Evolutionary conservation across 2,329 filamentous ascomycete genomes (phyloP), one percentile per base, ranked within the genome.

Genomic region (Pseudogymnoascus sp.): DNA sequence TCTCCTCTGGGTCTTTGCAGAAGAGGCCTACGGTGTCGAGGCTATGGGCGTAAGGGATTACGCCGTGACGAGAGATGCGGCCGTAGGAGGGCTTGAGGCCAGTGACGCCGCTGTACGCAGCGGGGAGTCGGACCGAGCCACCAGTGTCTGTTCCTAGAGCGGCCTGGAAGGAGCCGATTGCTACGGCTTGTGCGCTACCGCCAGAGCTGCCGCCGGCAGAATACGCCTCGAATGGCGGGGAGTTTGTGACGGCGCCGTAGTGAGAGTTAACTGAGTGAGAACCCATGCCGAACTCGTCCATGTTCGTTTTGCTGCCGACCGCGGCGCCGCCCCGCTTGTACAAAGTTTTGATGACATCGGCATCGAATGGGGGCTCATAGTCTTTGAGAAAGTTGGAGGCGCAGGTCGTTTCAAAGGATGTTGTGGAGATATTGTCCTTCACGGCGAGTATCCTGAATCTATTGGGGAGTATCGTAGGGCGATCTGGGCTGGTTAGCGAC

Each of bases 231-330:
- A 64, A 77, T 62, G 18, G 71, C 63, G 53, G 72, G 73, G 46
- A 69, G 64, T 62, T 71, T 59, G 71, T 66, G 3, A 93, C 89
- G 1, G 84, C 73, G 1, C 89, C 90, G 69, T 87, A 85, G 62
- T 80, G 76, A 0, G 91, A 92, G 70, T 88, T 78, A 18, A 80
- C 82, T 1, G 87, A 89, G 72, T 96, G 88, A 7, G 91, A 96
- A 1, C 92, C 92, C 93, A 96, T 96, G 28, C 93, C 92, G 73
- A 96, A 96, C 73, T 96, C 95, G 76, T 97, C 95, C 80, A 97
- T 86, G 73, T 96, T 96, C 1, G 91, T 93, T 75, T 96, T 96
- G 5, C 88, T 89, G 1, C 87, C 80, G 1, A 93, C 74, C 5
- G 82, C 74, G 5, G 85, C 86, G 43, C 88, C 89, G 4, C 88